A percentile compares a stretch with the other conserved stretches of the same genome.
phyloP scores from a whole-genome alignment of 2,329 filamentous ascomycete genomes.

The Shiraia bambusicola region DNA sequence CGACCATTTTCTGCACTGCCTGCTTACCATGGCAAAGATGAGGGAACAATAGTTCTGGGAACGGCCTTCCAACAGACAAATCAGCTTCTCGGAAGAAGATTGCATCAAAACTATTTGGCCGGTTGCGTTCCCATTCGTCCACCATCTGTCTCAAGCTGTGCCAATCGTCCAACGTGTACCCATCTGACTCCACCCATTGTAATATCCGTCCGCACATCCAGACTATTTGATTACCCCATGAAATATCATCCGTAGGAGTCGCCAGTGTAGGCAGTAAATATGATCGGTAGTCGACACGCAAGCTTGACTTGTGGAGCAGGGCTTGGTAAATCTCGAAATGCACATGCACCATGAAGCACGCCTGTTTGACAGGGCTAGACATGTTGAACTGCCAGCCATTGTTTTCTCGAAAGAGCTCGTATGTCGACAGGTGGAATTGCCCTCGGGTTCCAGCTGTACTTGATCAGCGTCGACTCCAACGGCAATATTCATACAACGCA shows the following conservation, averaged over 20 bases:
- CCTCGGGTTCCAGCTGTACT: conserved; percentile 18
- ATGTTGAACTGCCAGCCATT: conserved; percentile 15
- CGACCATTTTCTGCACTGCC: background rate
- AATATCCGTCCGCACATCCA: conserved; percentile 21
- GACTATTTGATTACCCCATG: conserved; percentile 20
- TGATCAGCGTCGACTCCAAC: background rate
- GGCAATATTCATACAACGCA: conserved; percentile 4
- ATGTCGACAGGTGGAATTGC: conserved; percentile 16
- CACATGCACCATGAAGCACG: conserved; percentile 21
- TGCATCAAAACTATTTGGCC: conserved; percentile 17
- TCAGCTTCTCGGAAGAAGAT: conserved; percentile 15
- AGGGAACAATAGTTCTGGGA: conserved; percentile 20
- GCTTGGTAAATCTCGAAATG: conserved; percentile 18
- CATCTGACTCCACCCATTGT: conserved; percentile 11
- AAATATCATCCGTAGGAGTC: conserved; percentile 11
- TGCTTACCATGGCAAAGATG: conserved; percentile 19
- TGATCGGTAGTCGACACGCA: conserved; percentile 16
- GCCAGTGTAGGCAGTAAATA: conserved; percentile 7
- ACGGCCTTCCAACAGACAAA: conserved; percentile 1
- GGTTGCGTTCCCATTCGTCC: conserved; percentile 19
- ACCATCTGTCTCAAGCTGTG: conserved; percentile 11
- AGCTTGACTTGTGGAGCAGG: conserved; percentile 11
- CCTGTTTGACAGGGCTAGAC: conserved; percentile 15
- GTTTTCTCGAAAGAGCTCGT: conserved; percentile 17
- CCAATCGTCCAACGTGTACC: conserved; percentile 9